Evolutionary conservation across 306 rosid species (phyloP).

Genomic region (Vigna radiata): DNA sequence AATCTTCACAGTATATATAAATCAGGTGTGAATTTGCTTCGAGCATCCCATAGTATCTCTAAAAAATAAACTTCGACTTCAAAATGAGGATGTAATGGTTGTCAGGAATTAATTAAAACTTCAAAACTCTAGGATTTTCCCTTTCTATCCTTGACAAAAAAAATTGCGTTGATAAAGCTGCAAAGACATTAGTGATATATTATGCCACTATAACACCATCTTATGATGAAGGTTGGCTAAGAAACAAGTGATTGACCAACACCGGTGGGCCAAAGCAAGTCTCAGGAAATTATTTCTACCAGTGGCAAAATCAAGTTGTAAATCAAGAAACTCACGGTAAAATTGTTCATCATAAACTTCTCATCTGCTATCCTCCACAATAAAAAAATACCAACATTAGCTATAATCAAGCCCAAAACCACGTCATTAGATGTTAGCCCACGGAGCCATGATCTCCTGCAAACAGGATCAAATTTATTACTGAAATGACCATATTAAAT

Average conservation of each 20-base stretch:
- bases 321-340: constrained; percentile 66
- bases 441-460: constrained; percentile 70
- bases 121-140: not conserved
- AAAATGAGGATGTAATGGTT: constrained; percentile 20
- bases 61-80: constrained; percentile 24
- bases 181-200: constrained; percentile 13
- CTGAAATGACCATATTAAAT: constrained; percentile 13
- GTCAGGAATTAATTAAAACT: constrained; percentile 30
- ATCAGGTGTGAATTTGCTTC: constrained; percentile 32
- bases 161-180: not conserved
- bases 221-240: not conserved
- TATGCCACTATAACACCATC: constrained; percentile 10
- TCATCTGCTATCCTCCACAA: constrained; percentile 64
- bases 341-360: constrained; percentile 72
- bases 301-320: constrained; percentile 38
- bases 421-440: constrained; percentile 52
- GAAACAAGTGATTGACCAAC: constrained; percentile 25
- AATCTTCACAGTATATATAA: not conserved
- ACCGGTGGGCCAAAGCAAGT: constrained; percentile 38
- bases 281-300: constrained; percentile 22
- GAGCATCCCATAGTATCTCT: constrained; percentile 8
- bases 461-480: constrained; percentile 47
- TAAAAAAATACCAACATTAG: constrained; percentile 77
- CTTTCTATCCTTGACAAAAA: constrained; percentile 6
- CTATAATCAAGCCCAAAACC: constrained; percentile 76